These are phyloP conservation scores for Teratosphaeria epicoccoides DNA, from an alignment of 2,329 filamentous ascomycete species.

Conservation along the genomic window DNA sequence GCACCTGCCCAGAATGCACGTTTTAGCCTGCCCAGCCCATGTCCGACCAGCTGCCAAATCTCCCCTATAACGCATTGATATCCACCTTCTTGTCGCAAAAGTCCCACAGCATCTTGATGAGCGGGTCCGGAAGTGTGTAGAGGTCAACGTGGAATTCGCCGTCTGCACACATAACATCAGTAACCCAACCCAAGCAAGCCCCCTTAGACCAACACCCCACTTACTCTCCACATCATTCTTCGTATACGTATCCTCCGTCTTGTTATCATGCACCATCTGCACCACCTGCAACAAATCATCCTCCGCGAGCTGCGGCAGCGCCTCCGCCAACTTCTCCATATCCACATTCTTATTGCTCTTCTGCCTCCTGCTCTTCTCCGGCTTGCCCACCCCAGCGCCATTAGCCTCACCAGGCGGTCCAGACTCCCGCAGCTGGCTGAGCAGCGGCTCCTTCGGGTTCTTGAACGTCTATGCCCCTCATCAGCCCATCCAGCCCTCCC, in stretches of 20 bases:
- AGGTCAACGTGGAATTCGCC: constrained; percentile 98
- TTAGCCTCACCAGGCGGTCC: constrained; percentile 57
- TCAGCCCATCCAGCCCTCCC: too few species aligned
- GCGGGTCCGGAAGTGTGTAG: constrained; percentile 83
- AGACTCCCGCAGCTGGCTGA: constrained; percentile 69
- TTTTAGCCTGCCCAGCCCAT: background rate
- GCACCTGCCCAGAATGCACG: background rate
- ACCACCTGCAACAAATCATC: constrained; percentile 92
- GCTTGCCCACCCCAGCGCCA: constrained; percentile 49
- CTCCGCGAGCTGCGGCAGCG: constrained; percentile 76
- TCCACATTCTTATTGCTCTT: constrained; percentile 47
- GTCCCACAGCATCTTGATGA: constrained; percentile 94
- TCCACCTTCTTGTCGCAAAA: constrained; percentile 45
- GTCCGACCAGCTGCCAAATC: background rate
- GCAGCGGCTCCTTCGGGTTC: constrained; percentile 80
- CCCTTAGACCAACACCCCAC: constrained; percentile 3
- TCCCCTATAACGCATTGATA: background rate
- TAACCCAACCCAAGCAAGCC: background rate
- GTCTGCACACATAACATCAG: constrained; percentile 39
- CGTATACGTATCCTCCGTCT: constrained; percentile 85
- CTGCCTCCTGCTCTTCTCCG: constrained; percentile 62
- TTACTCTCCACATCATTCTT: constrained; percentile 91
- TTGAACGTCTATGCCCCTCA: constrained; percentile 73
- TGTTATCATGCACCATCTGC: constrained; percentile 97
- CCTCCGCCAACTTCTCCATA: constrained; percentile 94